Conservation (phyloP, 164 flowering plant genomes). For the Liriodendron chinense region DNA sequence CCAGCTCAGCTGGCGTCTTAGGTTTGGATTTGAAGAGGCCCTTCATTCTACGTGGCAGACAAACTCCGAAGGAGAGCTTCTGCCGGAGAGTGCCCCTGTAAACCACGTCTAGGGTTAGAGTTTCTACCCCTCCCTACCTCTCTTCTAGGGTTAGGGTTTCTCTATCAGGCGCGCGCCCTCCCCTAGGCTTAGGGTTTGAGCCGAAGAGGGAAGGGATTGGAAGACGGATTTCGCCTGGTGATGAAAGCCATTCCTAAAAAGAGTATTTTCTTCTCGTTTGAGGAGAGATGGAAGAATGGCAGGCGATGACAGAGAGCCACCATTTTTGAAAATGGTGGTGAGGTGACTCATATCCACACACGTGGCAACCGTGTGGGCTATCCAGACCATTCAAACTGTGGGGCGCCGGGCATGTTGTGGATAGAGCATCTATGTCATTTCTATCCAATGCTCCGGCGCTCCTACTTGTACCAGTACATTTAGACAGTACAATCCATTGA, state of each 20-base stretch:
- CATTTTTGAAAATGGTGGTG: too few relatives aligned
- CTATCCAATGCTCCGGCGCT: too few relatives aligned
- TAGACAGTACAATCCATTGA: too few relatives aligned
- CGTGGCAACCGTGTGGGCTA: too few relatives aligned
- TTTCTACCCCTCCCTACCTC: not conserved
- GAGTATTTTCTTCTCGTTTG: not conserved
- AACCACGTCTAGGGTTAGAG: not conserved
- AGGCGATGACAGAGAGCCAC: not conserved
- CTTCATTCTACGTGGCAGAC: conserved; percentile 36
- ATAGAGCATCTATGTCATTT: too few relatives aligned
- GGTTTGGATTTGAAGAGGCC: conserved; percentile 68
- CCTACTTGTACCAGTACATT: too few relatives aligned
- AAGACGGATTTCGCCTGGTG: not conserved
- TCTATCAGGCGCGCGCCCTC: not conserved
- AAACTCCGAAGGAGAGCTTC: not conserved
- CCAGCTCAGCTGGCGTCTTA: conserved; percentile 60
- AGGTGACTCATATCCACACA: too few relatives aligned
- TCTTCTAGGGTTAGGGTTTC: not conserved
- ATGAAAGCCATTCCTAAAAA: not conserved
- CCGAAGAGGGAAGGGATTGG: not conserved
- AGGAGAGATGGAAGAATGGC: not conserved
- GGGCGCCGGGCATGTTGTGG: too few relatives aligned
- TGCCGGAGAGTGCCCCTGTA: not conserved
- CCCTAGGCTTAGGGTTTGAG: not conserved
- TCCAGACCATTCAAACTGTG: too few relatives aligned